These are phyloP conservation scores for Dichotomopilus funicola DNA, from an alignment of 2,329 filamentous ascomycete genomes.

Conservation along the genomic window DNA sequence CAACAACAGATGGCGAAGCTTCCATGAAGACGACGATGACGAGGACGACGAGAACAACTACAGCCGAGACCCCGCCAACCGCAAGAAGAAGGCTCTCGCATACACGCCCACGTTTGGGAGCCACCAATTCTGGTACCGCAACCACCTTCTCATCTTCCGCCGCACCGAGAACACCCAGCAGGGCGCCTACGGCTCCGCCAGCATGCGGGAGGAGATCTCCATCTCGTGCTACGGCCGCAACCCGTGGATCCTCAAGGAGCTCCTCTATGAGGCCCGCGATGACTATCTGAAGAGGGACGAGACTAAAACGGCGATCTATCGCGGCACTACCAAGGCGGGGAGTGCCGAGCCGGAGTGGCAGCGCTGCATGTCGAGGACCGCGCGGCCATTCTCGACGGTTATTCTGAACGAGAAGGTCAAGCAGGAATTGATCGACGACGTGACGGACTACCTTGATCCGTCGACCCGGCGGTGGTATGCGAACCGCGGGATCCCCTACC, in stretches of 20 bases:
- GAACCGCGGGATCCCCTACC: slow-evolving; percentile 77
- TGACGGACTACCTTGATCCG: slow-evolving; percentile 57
- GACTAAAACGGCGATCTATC: slow-evolving; percentile 59
- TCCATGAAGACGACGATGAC: slow-evolving; percentile 39
- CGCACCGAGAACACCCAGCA: slow-evolving; percentile 44
- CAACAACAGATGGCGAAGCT: slow-evolving; percentile 24
- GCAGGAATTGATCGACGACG: slow-evolving; percentile 52
- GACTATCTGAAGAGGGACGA: slow-evolving; percentile 52
- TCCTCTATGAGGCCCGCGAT: slow-evolving; percentile 52
- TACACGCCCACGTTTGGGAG: slow-evolving; percentile 63
- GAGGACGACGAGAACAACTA: slow-evolving; percentile 39
- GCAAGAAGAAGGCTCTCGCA: slow-evolving; percentile 40
- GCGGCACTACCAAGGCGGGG: slow-evolving; percentile 41
- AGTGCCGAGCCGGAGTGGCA: slow-evolving; percentile 48
- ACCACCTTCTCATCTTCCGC: slow-evolving; percentile 51
- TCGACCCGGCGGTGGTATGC: slow-evolving; percentile 70
- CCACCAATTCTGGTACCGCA: slow-evolving; percentile 63
- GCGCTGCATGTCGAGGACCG: slow-evolving; percentile 54
- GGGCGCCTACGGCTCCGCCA: slow-evolving; percentile 34
- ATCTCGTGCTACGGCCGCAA: slow-evolving; percentile 57
- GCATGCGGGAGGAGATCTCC: slow-evolving; percentile 52
- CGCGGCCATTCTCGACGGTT: slow-evolving; percentile 58
- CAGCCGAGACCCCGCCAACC: background rate
- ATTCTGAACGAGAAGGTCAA: slow-evolving; percentile 58
- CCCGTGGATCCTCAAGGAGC: slow-evolving; percentile 54